Percentiles rank a stretch among this genome's conserved stretches.
Evolutionary conservation across 257 asterid genomes (phyloP).

Genomic region (Ophiorrhiza pumila): DNA sequence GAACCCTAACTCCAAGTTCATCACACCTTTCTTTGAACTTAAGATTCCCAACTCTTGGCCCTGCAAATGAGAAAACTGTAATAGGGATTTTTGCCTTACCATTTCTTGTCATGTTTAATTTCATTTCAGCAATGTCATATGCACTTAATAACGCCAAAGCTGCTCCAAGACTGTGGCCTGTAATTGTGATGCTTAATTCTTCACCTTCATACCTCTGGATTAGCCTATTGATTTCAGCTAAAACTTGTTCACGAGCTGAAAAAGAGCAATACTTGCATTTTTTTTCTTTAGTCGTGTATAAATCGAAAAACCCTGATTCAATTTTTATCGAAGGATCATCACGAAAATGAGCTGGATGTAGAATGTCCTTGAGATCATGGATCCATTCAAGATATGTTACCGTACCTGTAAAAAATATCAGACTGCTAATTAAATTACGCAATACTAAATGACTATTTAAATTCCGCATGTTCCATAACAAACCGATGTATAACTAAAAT

Average conservation of each 20-base stretch:
- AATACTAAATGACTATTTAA: background rate
- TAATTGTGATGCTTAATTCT: conserved; percentile 60
- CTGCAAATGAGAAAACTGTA: conserved; percentile 53
- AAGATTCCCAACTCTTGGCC: conserved; percentile 69
- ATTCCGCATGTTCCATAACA: too few species aligned
- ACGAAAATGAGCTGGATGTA: conserved; percentile 68
- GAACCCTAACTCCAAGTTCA: conserved; percentile 49
- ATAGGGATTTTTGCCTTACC: conserved; percentile 45
- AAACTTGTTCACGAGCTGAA: conserved; percentile 66
- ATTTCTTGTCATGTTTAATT: conserved; percentile 35
- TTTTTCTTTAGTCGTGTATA: conserved; percentile 60
- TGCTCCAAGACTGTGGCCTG: conserved; percentile 85
- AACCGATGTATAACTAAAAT: too few species aligned
- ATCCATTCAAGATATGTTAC: conserved; percentile 84
- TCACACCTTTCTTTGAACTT: conserved; percentile 71
- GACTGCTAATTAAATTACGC: background rate
- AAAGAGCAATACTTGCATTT: conserved; percentile 49
- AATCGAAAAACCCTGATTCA: conserved; percentile 71
- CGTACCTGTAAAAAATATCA: conserved; percentile 22
- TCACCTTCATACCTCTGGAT: conserved; percentile 58
- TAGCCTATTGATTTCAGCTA: conserved; percentile 61
- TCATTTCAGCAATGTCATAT: conserved; percentile 63
- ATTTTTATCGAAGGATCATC: conserved; percentile 61
- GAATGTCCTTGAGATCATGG: conserved; percentile 67
- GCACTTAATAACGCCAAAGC: conserved; percentile 67